phyloP scores from a whole-genome alignment of 2,329 filamentous ascomycete species.

The Phialophora verrucosa region DNA sequence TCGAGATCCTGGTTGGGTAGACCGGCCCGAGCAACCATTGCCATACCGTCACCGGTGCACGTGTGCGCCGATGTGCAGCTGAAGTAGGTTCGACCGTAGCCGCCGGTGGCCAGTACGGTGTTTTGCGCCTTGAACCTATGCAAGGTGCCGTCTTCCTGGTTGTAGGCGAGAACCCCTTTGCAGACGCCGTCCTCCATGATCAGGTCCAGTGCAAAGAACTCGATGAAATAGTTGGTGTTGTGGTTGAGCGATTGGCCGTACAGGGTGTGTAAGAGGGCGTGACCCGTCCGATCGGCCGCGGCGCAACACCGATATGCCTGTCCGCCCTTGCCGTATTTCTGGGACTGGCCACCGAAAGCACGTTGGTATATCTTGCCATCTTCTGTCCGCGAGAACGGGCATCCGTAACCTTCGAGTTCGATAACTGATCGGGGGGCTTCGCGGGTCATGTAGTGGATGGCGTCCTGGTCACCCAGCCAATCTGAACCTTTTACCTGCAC shows the following conservation, averaged over 20 bases:
- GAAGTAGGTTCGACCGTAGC: constrained; percentile 98
- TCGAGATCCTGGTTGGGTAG: constrained; percentile 99
- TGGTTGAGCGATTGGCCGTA: constrained; percentile 96
- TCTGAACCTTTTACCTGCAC: constrained; percentile 58
- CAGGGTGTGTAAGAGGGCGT: constrained; percentile 96
- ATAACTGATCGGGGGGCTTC: constrained; percentile 61
- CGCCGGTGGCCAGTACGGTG: constrained; percentile 95
- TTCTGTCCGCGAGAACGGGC: constrained; percentile 89
- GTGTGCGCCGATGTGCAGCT: constrained; percentile 97
- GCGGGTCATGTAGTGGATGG: constrained; percentile 65
- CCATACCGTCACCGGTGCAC: constrained; percentile 98
- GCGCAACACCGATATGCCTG: constrained; percentile 98
- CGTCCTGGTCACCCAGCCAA: constrained; percentile 65
- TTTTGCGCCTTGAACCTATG: constrained; percentile 97
- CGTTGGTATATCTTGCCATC: constrained; percentile 98
- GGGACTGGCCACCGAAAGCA: constrained; percentile 96
- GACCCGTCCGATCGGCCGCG: constrained; percentile 93
- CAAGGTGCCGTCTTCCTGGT: constrained; percentile 76
- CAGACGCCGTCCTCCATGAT: constrained; percentile 88
- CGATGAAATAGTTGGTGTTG: constrained; percentile 99
- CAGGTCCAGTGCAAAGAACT: constrained; percentile 95
- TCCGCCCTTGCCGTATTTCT: constrained; percentile 93
- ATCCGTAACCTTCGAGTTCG: constrained; percentile 91
- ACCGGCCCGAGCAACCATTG: constrained; percentile 97
- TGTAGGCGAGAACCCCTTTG: neutral